phyloP scores from a whole-genome alignment of 169 alveolate species.

The Theileria luwenshuni region DNA sequence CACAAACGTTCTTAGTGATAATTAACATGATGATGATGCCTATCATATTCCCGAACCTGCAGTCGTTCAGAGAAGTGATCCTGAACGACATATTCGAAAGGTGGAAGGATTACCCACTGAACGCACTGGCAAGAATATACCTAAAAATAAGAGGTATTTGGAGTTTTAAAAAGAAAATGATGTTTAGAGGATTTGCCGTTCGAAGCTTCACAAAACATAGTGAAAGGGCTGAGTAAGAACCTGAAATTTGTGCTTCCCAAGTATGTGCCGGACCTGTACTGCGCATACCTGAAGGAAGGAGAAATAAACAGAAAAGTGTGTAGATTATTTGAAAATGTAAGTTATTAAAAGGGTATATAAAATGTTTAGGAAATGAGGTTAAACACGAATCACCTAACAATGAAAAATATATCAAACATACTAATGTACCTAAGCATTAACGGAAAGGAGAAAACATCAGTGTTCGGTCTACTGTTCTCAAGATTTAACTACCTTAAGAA shows the following conservation, averaged over 20 bases:
- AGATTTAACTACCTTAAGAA: slow-evolving; percentile 37
- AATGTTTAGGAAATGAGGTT: background rate
- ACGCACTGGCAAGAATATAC: slow-evolving; percentile 18
- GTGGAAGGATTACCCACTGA: slow-evolving; percentile 2
- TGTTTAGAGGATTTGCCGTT: slow-evolving; percentile 16
- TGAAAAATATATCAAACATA: slow-evolving; percentile 51
- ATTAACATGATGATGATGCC: slow-evolving; percentile 8
- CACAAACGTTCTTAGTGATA: background rate
- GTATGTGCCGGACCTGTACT: slow-evolving; percentile 44
- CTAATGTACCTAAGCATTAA: slow-evolving; percentile 50
- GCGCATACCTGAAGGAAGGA: slow-evolving; percentile 31
- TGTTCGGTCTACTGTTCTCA: slow-evolving; percentile 20
- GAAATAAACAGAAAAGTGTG: background rate
- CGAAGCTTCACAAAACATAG: slow-evolving; percentile 1
- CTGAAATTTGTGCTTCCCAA: slow-evolving; percentile 14
- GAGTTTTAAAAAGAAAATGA: background rate
- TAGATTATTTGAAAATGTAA: slow-evolving; percentile 28
- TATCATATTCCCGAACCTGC: slow-evolving; percentile 3
- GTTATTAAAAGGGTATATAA: background rate
- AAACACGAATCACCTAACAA: slow-evolving; percentile 23
- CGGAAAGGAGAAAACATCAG: slow-evolving; percentile 19
- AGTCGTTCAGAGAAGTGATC: slow-evolving; percentile 5
- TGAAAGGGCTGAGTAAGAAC: slow-evolving; percentile 1
- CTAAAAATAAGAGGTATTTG: slow-evolving; percentile 8
- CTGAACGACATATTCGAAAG: slow-evolving; percentile 10